phyloP scores from a whole-genome alignment of 2,329 filamentous ascomycete genomes.

The Apiospora hydei region DNA sequence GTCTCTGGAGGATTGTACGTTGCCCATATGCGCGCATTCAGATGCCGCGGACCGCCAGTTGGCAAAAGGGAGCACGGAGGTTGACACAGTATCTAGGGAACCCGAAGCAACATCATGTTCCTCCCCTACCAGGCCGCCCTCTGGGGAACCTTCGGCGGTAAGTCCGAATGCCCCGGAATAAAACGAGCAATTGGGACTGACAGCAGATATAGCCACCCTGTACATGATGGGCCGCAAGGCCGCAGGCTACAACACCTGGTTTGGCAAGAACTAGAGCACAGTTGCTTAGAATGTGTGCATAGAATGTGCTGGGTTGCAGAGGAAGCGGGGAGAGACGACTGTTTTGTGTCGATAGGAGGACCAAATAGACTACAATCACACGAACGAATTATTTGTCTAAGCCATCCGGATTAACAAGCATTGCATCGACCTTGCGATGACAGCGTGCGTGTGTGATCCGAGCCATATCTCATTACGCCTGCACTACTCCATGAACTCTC shows the following conservation, averaged over 20 bases:
- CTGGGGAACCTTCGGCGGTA: slow-evolving; percentile 69
- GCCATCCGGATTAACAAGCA: neutral
- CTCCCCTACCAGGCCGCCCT: slow-evolving; percentile 73
- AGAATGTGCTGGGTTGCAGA: slow-evolving; percentile 34
- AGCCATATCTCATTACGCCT: slow-evolving; percentile 24
- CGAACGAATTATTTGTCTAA: slow-evolving; percentile 20
- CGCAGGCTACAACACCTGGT: slow-evolving; percentile 82
- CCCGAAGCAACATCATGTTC: slow-evolving; percentile 70
- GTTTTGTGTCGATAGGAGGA: slow-evolving; percentile 28
- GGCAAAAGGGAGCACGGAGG: slow-evolving; percentile 17
- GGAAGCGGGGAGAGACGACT: slow-evolving; percentile 30
- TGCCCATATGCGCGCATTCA: slow-evolving; percentile 20
- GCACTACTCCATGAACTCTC: slow-evolving; percentile 1
- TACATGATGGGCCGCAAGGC: slow-evolving; percentile 80
- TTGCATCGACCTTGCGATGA: neutral
- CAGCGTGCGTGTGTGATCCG: neutral
- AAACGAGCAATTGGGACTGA: slow-evolving; percentile 27
- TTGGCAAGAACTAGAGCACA: slow-evolving; percentile 58
- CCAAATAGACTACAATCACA: slow-evolving; percentile 30
- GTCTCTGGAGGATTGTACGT: slow-evolving; percentile 82
- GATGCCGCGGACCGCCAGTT: neutral
- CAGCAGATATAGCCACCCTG: slow-evolving; percentile 55
- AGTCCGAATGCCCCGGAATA: slow-evolving; percentile 40
- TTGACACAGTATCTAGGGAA: slow-evolving; percentile 56
- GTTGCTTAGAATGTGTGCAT: slow-evolving; percentile 27